These are phyloP conservation scores for Russula earlei DNA, from an alignment of 768 basidiomycete genomes.

Conservation along the genomic window DNA sequence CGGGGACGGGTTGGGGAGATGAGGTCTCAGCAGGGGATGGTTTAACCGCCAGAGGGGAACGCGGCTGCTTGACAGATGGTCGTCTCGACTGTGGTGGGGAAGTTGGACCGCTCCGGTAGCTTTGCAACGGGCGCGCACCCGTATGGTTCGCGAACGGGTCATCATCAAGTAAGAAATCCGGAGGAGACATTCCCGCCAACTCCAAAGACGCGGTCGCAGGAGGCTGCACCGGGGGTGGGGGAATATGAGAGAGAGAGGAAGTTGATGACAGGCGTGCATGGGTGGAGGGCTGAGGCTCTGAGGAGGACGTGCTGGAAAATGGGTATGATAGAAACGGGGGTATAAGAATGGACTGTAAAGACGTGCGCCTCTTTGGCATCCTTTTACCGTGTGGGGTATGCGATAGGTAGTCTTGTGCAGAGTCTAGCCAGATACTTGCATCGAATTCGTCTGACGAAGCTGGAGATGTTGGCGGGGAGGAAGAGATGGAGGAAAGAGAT, in stretches of 20 bases:
- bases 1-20: background rate
- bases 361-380: slow-evolving; percentile 44
- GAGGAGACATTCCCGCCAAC: slow-evolving; percentile 24
- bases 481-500: background rate
- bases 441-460: slow-evolving; percentile 2
- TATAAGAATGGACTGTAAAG: slow-evolving; percentile 43
- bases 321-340: slow-evolving; percentile 36
- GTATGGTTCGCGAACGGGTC: slow-evolving; percentile 66
- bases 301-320: slow-evolving; percentile 22
- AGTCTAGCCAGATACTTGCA: background rate
- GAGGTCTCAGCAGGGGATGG: background rate
- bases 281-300: slow-evolving; percentile 21
- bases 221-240: slow-evolving; percentile 1
- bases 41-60: slow-evolving; percentile 14
- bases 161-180: slow-evolving; percentile 45
- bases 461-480: background rate
- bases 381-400: slow-evolving; percentile 16
- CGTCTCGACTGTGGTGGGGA: slow-evolving; percentile 12
- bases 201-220: background rate
- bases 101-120: slow-evolving; percentile 15
- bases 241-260: slow-evolving; percentile 9
- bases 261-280: slow-evolving; percentile 19
- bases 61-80: slow-evolving; percentile 7
- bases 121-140: slow-evolving; percentile 19
- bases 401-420: background rate